Evolutionary conservation across 495 filamentous ascomycete species (phyloP), one percentile per base, ranked within the genome.

Genomic region (Stereocaulon alpinum): DNA sequence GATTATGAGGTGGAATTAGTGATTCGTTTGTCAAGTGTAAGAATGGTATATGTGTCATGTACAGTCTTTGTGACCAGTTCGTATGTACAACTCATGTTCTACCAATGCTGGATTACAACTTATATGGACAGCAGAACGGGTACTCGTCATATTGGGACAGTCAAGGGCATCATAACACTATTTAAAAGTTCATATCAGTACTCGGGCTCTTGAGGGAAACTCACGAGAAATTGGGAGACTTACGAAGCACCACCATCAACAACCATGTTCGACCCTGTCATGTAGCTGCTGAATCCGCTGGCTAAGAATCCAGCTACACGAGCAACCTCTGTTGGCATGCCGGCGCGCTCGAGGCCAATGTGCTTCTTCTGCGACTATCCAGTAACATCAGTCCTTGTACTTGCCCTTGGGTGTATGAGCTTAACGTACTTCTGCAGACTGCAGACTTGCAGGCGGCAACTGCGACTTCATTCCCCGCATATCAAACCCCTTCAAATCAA

Each of bases 261-360:
- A 22, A 80, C 70, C 58, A 82, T 61, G 62, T 80, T 81, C 24
- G 63, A 56, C 6, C 80, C 80, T 7, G 75, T 81, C 40, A 82
- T 72, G 62, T 82, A 83, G 55, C 73, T 78, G 61, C 77, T 80
- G 66, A 82, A 81, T 7, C 78, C 76, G 60, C 74, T 78, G 6
- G 78, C 79, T 57, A 81, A 63, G 64, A 81, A 82, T 5, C 81
- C 81, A 15, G 77, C 81, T 17, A 83, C 80, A 42, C 76, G 65
- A 24, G 74, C 82, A 6, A 84, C 79, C 65, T 85, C 82, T 42
- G 74, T 71, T 3, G 80, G 79, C 20, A 75, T 50, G 0, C 77
- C 77, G 2, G 76, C 70, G 45, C 77, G 64, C 65, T 80, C 77
- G 11, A 80, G 62, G 17, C 76, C 76, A 56, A 76, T 77, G 22